phyloP scores from a whole-genome alignment of 495 filamentous ascomycete genomes.

The Hyphodiscus hymeniophilus region DNA sequence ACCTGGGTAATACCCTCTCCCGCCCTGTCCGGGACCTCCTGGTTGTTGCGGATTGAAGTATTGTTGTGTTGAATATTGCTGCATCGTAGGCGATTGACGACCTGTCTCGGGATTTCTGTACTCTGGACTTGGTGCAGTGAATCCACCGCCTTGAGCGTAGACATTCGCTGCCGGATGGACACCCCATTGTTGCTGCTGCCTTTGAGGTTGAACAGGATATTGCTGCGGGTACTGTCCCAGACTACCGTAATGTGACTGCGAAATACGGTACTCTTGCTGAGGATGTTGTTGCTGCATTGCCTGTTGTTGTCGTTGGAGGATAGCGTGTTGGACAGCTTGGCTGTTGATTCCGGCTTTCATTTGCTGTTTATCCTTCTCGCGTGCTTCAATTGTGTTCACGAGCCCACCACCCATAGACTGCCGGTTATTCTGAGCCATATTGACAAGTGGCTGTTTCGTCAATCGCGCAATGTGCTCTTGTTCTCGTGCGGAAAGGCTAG shows the following conservation, averaged over 20 bases:
- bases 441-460: slow-evolving; percentile 76
- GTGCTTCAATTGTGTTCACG: slow-evolving; percentile 66
- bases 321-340: slow-evolving; percentile 65
- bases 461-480: slow-evolving; percentile 87
- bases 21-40: slow-evolving; percentile 13
- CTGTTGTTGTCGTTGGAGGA: slow-evolving; percentile 21
- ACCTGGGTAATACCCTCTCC: slow-evolving; percentile 6
- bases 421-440: slow-evolving; percentile 42
- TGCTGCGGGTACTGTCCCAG: slow-evolving; percentile 15
- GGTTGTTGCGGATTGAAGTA: slow-evolving; percentile 7
- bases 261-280: background rate
- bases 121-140: slow-evolving; percentile 2
- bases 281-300: slow-evolving; percentile 10
- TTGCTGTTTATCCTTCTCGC: slow-evolving; percentile 65
- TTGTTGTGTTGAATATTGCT: slow-evolving; percentile 10
- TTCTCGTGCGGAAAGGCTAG: slow-evolving; percentile 79
- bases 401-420: slow-evolving; percentile 50
- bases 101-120: slow-evolving; percentile 9
- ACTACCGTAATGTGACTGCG: slow-evolving; percentile 6
- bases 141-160: slow-evolving; percentile 21
- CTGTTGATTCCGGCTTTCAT: slow-evolving; percentile 64
- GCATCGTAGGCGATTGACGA: slow-evolving; percentile 6
- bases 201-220: slow-evolving; percentile 3
- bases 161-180: slow-evolving; percentile 19
- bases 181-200: slow-evolving; percentile 6